Percentiles rank a stretch among this genome's conserved stretches.
Conservation (phyloP, 2,329 filamentous ascomycete genomes). For the Didymella sp. region DNA sequence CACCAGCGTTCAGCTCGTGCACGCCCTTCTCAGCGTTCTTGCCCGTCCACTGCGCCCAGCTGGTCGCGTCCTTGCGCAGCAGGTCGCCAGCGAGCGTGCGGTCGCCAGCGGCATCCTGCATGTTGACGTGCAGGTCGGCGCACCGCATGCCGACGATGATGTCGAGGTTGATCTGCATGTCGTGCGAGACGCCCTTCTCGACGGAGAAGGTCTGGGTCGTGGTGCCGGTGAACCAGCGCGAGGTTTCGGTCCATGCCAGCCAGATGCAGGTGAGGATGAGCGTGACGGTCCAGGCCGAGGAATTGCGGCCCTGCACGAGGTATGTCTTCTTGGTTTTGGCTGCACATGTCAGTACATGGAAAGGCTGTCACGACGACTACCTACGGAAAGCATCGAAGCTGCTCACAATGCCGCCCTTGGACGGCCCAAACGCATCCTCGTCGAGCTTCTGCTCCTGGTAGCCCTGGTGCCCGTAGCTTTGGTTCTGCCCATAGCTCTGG, state of each 20-base stretch:
- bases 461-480: not conserved
- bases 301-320: slow-evolving; percentile 80
- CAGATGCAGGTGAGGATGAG: slow-evolving; percentile 77
- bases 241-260: slow-evolving; percentile 79
- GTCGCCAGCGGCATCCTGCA: slow-evolving; percentile 94
- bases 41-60: slow-evolving; percentile 80
- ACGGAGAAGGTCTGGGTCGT: slow-evolving; percentile 92
- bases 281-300: slow-evolving; percentile 90
- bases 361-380: slow-evolving; percentile 45
- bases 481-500: not conserved
- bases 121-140: slow-evolving; percentile 88
- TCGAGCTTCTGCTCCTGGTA: slow-evolving; percentile 65
- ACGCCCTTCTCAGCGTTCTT: slow-evolving; percentile 66
- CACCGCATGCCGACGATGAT: slow-evolving; percentile 91
- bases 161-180: slow-evolving; percentile 94
- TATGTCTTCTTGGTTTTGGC: slow-evolving; percentile 97
- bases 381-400: slow-evolving; percentile 97
- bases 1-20: slow-evolving; percentile 54
- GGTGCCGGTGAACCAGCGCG: slow-evolving; percentile 81
- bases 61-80: slow-evolving; percentile 77
- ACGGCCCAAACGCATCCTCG: slow-evolving; percentile 81
- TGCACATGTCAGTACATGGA: slow-evolving; percentile 50
- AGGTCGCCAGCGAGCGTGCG: slow-evolving; percentile 81
- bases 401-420: slow-evolving; percentile 64
- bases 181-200: slow-evolving; percentile 86